Base-by-base conservation (phyloP, 2,329 filamentous ascomycete genomes). In the Dactylellina haptotyla region DNA sequence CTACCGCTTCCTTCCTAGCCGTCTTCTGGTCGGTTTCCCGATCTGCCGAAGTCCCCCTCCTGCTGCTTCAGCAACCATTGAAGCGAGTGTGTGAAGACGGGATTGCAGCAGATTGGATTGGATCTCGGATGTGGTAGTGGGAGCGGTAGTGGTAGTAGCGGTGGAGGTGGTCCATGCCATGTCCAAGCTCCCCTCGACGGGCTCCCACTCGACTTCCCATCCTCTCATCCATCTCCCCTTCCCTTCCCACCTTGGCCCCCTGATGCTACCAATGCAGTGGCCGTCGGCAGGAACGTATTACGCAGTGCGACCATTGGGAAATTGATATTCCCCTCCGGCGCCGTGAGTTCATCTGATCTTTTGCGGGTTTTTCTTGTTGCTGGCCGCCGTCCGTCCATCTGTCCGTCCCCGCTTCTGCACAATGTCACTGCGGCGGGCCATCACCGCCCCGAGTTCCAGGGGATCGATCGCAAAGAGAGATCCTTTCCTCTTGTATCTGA, bases 281-380 rank as follows among this genome's bases (percentile, higher is more conserved):
- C 45, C 25, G 53, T 64, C 58, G 58, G 66, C 43, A 51, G 58
- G 66, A 58, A 43, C n/a, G 20, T 57, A 58, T 28, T 54, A 59
- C 57, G 58, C 57, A 48, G 65, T 54, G 65, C 65, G 66, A 63
- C 65, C 65, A 48, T 30, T 57, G 51, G 57, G 66, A 51, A 63
- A 58, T 64, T 64, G 58, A 71, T 63, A 64, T 57, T 54, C 45
- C 64, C 56, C 12, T 62, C 20, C 48, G 34, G 56, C 30, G 56
- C 37, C 28, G 48, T 63, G 66, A 71, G 66, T 71, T 57, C 50
- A 51, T 63, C 43, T 58, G 66, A 62, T 71, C 57, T 63, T 43
- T 70, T 46, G 18, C 48, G 23, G 34, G 41, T 43, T 58, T 50
- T 26, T 50, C 23, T 54, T 53, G 30, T 43, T 43, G 23, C 53